Evolutionary conservation across 352 stramenopile species (phyloP).

Genomic region (Hyaloperonospora brassicae): DNA sequence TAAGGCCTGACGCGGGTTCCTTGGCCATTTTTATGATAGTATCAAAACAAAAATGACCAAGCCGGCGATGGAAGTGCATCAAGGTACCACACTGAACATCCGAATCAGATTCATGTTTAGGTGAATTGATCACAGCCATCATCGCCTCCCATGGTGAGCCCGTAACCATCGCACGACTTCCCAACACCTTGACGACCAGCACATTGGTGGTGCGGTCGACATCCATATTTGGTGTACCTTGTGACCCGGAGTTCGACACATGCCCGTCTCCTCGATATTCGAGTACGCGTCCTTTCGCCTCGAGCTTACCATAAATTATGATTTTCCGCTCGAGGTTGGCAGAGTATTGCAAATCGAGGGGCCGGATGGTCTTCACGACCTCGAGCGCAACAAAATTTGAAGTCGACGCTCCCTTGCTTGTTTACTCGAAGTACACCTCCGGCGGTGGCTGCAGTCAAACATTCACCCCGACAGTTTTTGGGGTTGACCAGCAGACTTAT

Average conservation of each 20-base stretch:
- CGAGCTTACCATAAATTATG: neutral
- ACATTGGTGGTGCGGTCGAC: neutral
- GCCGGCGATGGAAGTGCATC: neutral
- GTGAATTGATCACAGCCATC: neutral
- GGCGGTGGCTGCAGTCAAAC: neutral
- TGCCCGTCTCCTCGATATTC: neutral
- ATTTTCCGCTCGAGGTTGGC: neutral
- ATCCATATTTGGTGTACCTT: neutral
- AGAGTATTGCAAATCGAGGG: neutral
- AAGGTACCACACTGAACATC: slow-evolving; percentile 3
- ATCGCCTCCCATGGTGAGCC: neutral
- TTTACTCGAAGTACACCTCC: neutral
- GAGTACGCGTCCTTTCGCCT: slow-evolving; percentile 3
- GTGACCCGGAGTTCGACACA: neutral
- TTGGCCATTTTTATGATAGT: slow-evolving; percentile 2
- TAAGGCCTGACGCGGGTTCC: neutral
- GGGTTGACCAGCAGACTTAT: no score
- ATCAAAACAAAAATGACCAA: neutral
- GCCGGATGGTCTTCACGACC: neutral
- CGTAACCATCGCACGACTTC: no score
- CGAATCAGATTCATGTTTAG: slow-evolving; percentile 1
- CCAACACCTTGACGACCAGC: neutral
- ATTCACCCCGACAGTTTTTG: neutral
- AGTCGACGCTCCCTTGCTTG: neutral
- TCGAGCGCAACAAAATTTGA: neutral